These are phyloP conservation scores for Barnettozyma sucrosica DNA, from an alignment of 805 yeast species.

Conservation along the genomic window DNA sequence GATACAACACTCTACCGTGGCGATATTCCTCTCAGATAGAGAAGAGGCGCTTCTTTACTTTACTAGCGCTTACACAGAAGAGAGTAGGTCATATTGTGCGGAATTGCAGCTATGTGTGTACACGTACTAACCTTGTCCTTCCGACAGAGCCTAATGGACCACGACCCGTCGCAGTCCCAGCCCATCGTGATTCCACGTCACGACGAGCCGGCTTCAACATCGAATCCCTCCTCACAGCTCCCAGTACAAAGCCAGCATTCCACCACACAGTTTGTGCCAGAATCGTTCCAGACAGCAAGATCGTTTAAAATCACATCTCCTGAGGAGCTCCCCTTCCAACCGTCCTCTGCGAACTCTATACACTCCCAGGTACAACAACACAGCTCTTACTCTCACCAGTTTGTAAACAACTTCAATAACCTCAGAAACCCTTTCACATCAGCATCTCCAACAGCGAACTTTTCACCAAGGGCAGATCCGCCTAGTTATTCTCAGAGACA, in stretches of 20 bases:
- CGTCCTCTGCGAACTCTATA: conserved; percentile 23
- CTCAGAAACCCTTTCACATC: conserved; percentile 18
- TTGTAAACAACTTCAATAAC: conserved; percentile 16
- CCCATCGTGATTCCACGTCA: conserved; percentile 29
- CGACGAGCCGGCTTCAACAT: conserved; percentile 5
- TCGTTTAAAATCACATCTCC: conserved; percentile 20
- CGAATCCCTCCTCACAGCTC: conserved; percentile 4
- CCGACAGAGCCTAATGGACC: conserved; percentile 3
- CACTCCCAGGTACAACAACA: conserved; percentile 16
- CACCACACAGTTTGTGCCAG: conserved; percentile 15
- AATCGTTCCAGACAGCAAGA: conserved; percentile 25
- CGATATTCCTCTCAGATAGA: neutral
- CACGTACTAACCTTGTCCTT: neutral
- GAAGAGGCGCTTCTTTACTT: neutral
- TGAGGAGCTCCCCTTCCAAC: conserved; percentile 15
- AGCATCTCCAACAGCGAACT: conserved; percentile 20
- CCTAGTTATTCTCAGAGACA: conserved; percentile 17
- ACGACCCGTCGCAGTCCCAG: conserved; percentile 12
- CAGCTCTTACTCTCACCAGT: conserved; percentile 19
- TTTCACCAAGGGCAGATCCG: conserved; percentile 25
- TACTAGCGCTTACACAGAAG: neutral
- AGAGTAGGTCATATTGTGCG: neutral
- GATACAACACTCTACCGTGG: neutral
- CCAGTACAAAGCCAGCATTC: neutral
- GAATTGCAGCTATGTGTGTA: neutral